Evolutionary conservation across 192 early-diverging fungal species (phyloP), one percentile per base, ranked within the genome.

Genomic region (Geosiphon pyriformis): DNA sequence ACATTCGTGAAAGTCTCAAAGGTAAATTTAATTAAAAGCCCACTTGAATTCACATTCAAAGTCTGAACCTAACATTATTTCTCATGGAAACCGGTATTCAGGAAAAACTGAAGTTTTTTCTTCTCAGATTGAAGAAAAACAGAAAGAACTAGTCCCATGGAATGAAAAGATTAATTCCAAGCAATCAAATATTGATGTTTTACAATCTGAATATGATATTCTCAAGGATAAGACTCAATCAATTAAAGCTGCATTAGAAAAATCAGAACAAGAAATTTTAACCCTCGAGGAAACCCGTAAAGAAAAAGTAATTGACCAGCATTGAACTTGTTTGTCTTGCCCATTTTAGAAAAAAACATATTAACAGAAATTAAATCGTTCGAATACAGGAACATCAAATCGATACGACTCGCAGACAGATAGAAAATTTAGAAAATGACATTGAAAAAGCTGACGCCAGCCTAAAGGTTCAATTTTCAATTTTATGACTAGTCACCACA

Each of bases 101-200:
- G 91, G 89, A 37, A 98, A 98, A 72, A 96, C 97, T 0, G 85
- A 92, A 33, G 80, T 60, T n/a, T 88, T 90, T 67, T 85, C 92
- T 47, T 72, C 77, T 27, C 73, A 92, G 48, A 94, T 99, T 22
- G 92, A 92, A 69, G 78, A 88, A 54, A 84, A 92, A 65, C 92
- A 99, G 72, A 83, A 82, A 26, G 85, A 92, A 62, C 75, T 97
- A 20, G 87, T 85, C 4, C 97, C 95, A 1, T 94, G 90, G 91
- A 80, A 78, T 47, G 92, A 94, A 64, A 89, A 87, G 72, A 85
- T 94, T 68, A 87, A 87, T 53, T 84, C 67, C 29, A 85, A 85
- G 57, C 83, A 90, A 71, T 82, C 87, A 29, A 68, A 78, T 50
- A 75, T 94, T n/a, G 87, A 96, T 59, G 80, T 95, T 62, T 81